Evolutionary conservation across 179 eudicot genomes (phyloP), one percentile per base, ranked within the genome.

Genomic region (Pouteria campechiana): DNA sequence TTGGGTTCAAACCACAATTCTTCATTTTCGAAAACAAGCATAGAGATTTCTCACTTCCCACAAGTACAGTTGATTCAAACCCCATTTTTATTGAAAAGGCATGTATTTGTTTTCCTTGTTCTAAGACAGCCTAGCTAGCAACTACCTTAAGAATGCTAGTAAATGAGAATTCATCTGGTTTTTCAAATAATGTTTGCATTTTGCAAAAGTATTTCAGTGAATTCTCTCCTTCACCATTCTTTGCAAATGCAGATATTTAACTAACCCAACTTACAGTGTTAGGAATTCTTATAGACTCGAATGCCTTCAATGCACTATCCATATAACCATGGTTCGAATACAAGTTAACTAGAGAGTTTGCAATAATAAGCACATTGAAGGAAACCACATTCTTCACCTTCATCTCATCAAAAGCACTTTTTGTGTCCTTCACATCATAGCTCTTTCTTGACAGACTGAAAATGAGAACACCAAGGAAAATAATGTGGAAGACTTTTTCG

Each of bases 261-360:
- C 94, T 60, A 37, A 70, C 83, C 93, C 93, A 87, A 1, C 94
- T 79, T 8, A 87, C 83, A 36, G 94, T 69, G 68, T 68, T 70
- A 2, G 96, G 74, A 32, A 46, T 52, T 1, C 79, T 79, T 81
- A 74, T 79, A 24, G 24, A 46, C 15, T 45, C 48, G 47, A 83
- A 41, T 34, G 73, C 50, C 58, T 17, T 41, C 24, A 74, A 42
- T 9, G 83, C 94, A 28, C 68, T 79, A 23, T 74, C 73, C 37
- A 83, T 60, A n/a, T 28, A 48, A 22, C 70, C 58, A 20, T 80
- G 79, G 48, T 77, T 79, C 13, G 90, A 93, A 60, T 87, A 87
- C 94, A 86, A 67, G 37, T 83, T 87, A 53, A 87, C 75, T 71
- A 87, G 69, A 53, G 86, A 83, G 32, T 87, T 87, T 0, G 68